Percentiles rank a stretch among this genome's conserved stretches.
phyloP scores from a whole-genome alignment of 2,329 filamentous ascomycete genomes.

The Coleophoma eucalyptorum region DNA sequence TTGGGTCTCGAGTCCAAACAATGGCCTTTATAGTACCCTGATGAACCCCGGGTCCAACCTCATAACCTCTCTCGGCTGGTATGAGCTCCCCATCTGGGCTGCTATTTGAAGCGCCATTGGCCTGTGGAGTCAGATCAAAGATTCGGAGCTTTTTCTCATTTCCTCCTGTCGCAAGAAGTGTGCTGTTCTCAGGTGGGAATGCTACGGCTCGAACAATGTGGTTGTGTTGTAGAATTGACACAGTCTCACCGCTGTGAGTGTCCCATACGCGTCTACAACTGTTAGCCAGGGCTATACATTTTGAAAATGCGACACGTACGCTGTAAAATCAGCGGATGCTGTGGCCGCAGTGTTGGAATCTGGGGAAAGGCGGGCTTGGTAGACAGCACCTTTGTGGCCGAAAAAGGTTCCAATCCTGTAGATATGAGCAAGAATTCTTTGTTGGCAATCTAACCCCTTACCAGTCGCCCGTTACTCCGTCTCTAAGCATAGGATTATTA shows the following conservation, averaged over 20 bases:
- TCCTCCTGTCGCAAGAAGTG: constrained; percentile 89
- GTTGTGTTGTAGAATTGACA: constrained; percentile 83
- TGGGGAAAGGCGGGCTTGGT: constrained; percentile 87
- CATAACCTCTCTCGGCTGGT: constrained; percentile 65
- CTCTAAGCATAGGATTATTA: constrained; percentile 96
- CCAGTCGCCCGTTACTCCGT: constrained; percentile 95
- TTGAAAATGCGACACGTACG: constrained; percentile 49
- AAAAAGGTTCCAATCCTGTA: constrained; percentile 90
- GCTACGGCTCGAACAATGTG: constrained; percentile 95
- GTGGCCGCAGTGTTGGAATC: constrained; percentile 88
- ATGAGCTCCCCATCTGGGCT: constrained; percentile 39
- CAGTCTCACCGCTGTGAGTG: constrained; percentile 85
- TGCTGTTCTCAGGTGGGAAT: constrained; percentile 76
- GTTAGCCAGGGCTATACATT: not conserved
- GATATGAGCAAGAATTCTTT: constrained; percentile 12
- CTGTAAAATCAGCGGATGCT: constrained; percentile 92
- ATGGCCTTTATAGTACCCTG: constrained; percentile 92
- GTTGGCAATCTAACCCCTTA: constrained; percentile 32
- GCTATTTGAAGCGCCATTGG: constrained; percentile 25
- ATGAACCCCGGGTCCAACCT: constrained; percentile 84
- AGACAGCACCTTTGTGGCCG: constrained; percentile 96
- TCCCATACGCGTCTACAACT: constrained; percentile 82
- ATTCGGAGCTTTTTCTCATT: constrained; percentile 96
- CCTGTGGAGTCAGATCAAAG: constrained; percentile 67
- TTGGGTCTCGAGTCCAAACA: constrained; percentile 86